Conservation (phyloP, 257 asterid species). For the Nicotiana obtusifolia region DNA sequence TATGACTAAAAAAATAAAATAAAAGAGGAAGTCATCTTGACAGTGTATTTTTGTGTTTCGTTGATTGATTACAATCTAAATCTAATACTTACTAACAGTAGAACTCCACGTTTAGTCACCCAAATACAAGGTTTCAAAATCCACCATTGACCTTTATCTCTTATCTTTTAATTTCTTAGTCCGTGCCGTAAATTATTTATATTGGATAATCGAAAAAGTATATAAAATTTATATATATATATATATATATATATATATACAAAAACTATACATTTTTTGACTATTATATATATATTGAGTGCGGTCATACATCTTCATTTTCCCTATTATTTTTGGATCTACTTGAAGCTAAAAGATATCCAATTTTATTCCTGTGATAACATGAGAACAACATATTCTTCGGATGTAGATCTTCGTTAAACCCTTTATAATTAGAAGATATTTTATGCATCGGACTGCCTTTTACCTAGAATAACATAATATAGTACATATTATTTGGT, state of each 20-base stretch:
- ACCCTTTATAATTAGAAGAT: too few relatives aligned
- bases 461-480: background rate
- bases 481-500: background rate
- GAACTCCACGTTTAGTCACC: background rate
- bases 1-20: background rate
- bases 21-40: background rate
- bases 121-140: too few relatives aligned
- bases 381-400: background rate
- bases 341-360: background rate
- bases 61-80: background rate
- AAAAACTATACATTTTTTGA: too few relatives aligned
- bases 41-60: background rate
- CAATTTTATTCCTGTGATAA: background rate
- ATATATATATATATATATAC: too few relatives aligned
- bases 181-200: too few relatives aligned
- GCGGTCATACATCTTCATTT: too few relatives aligned
- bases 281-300: too few relatives aligned
- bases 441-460: accelerated
- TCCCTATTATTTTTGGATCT: background rate
- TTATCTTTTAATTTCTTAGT: background rate
- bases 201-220: accelerated
- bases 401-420: too few relatives aligned
- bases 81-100: too few relatives aligned
- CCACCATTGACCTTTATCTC: too few relatives aligned
- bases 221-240: too few relatives aligned